phyloP scores from a whole-genome alignment of 2,329 filamentous ascomycete genomes.

The Claviceps sp. region DNA sequence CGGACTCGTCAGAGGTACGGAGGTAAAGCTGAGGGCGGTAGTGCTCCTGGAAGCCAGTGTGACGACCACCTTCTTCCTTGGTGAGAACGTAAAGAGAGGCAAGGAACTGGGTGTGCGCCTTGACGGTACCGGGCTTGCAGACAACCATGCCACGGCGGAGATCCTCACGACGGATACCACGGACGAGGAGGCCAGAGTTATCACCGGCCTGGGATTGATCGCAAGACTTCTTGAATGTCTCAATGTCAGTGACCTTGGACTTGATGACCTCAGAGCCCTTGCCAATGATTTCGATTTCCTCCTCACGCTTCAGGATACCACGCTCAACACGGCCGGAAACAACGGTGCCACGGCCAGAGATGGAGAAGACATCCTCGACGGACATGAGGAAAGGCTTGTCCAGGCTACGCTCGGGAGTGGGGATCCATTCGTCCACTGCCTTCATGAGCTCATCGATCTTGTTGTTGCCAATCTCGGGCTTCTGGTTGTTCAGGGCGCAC shows the following conservation, averaged over 20 bases:
- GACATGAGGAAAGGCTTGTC: slow-evolving; percentile 99
- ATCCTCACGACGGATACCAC: slow-evolving; percentile 93
- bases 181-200: slow-evolving; percentile 93
- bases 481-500: slow-evolving; percentile 78
- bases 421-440: slow-evolving; percentile 92
- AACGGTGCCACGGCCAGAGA: slow-evolving; percentile 88
- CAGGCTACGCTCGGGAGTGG: slow-evolving; percentile 81
- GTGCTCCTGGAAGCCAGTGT: slow-evolving; percentile 90
- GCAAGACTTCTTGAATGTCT: slow-evolving; percentile 99
- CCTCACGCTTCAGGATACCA: slow-evolving; percentile 83
- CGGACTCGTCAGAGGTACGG: slow-evolving; percentile 74
- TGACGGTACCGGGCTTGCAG: slow-evolving; percentile 67
- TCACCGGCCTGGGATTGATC: slow-evolving; percentile 93
- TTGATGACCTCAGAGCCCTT: slow-evolving; percentile 74
- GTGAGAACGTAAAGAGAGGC: slow-evolving; percentile 92
- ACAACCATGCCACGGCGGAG: slow-evolving; percentile 91
- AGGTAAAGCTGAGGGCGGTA: slow-evolving; percentile 96
- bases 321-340: slow-evolving; percentile 96
- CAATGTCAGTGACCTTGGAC: slow-evolving; percentile 99
- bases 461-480: slow-evolving; percentile 70
- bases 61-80: slow-evolving; percentile 96
- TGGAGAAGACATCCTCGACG: slow-evolving; percentile 85
- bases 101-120: slow-evolving; percentile 83
- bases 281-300: slow-evolving; percentile 88
- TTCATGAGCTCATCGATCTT: slow-evolving; percentile 88